phyloP scores from a whole-genome alignment of 1,284 basidiomycete genomes.

The Termitomyces sp. region DNA sequence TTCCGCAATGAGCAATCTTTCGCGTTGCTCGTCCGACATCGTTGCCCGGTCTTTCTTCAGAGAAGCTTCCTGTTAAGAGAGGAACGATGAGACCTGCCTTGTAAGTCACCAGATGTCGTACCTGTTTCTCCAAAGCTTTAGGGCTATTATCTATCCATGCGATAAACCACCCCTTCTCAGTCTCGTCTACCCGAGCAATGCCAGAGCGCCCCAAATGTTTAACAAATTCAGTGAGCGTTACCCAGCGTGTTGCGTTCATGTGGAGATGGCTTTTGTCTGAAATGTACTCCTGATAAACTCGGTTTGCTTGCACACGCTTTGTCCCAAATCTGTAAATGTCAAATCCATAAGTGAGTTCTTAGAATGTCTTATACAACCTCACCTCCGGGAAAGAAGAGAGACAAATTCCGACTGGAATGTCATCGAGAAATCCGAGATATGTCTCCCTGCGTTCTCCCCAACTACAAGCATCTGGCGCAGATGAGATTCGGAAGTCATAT shows the following conservation, averaged over 20 bases:
- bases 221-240: conserved; percentile 91
- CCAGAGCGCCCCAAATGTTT: conserved; percentile 89
- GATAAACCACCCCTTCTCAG: conserved; percentile 96
- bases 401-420: conserved; percentile 95
- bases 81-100: not conserved
- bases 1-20: conserved; percentile 85
- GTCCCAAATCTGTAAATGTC: conserved; percentile 72
- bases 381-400: conserved; percentile 78
- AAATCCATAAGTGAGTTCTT: not conserved
- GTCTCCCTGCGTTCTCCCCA: conserved; percentile 86
- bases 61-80: conserved; percentile 62
- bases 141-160: conserved; percentile 97
- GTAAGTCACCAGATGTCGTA: conserved; percentile 31
- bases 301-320: conserved; percentile 90
- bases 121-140: conserved; percentile 87
- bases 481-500: conserved; percentile 83
- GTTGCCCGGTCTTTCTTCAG: conserved; percentile 91
- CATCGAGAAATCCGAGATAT: conserved; percentile 86
- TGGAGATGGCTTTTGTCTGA: conserved; percentile 92
- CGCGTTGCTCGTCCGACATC: conserved; percentile 91
- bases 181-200: conserved; percentile 91
- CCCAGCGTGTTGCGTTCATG: conserved; percentile 99
- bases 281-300: conserved; percentile 98
- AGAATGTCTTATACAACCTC: conserved; percentile 19
- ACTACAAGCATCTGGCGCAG: conserved; percentile 95